Percentiles rank a stretch among this genome's conserved stretches.
phyloP scores from a whole-genome alignment of 148 eudicot genomes.

The Simmondsia chinensis region DNA sequence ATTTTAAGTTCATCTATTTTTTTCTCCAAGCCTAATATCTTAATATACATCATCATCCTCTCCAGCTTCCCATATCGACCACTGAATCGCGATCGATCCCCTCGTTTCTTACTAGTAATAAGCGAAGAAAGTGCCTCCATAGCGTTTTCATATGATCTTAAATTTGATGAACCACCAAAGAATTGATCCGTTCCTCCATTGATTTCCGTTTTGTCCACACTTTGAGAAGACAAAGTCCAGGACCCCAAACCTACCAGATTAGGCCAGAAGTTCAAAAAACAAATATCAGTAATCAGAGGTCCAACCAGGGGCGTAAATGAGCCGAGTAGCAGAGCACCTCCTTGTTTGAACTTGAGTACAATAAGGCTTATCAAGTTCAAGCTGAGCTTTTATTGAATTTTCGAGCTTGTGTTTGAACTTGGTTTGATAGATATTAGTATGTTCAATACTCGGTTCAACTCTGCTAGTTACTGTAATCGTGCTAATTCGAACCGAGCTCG shows the following conservation, averaged over 20 bases:
- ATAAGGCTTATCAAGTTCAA: too few relatives aligned
- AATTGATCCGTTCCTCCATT: slow-evolving; percentile 15
- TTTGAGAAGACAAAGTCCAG: slow-evolving; percentile 29
- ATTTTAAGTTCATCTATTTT: slow-evolving; percentile 54
- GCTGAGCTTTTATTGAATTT: too few relatives aligned
- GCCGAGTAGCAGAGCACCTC: neutral
- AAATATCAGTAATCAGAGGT: neutral
- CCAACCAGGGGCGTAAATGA: neutral
- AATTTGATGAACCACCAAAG: slow-evolving; percentile 17
- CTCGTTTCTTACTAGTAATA: slow-evolving; percentile 56
- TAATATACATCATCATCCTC: slow-evolving; percentile 63
- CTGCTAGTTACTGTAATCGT: too few relatives aligned
- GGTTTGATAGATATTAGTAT: too few relatives aligned
- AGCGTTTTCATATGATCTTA: slow-evolving; percentile 54
- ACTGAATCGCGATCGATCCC: slow-evolving; percentile 26
- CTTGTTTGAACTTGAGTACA: too few relatives aligned
- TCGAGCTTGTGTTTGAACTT: too few relatives aligned
- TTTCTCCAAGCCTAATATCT: slow-evolving; percentile 78
- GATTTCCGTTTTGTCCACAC: slow-evolving; percentile 18
- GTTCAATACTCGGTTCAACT: too few relatives aligned
- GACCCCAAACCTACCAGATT: slow-evolving; percentile 26
- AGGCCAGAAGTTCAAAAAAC: slow-evolving; percentile 8
- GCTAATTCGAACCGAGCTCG: too few relatives aligned
- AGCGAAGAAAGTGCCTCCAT: slow-evolving; percentile 89
- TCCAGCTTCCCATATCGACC: slow-evolving; percentile 54